Conservation (phyloP, 1,139 yeast genomes). For the Yamadazyma mexicana region DNA sequence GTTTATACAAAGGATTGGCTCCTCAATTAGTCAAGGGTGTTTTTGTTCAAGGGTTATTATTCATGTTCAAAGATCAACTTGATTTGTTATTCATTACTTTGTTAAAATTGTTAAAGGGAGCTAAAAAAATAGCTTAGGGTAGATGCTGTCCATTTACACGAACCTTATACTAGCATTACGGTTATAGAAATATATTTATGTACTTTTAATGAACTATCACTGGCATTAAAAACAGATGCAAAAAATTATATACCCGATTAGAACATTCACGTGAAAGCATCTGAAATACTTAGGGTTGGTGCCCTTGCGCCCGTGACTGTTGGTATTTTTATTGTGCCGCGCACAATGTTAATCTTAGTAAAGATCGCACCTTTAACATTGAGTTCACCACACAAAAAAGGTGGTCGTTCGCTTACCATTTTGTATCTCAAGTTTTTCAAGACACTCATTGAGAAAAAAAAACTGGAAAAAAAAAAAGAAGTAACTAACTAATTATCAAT, state of each 20-base stretch:
- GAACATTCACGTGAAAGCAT: too few relatives aligned
- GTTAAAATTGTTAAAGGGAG: slow-evolving; percentile 31
- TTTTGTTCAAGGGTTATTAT: slow-evolving; percentile 79
- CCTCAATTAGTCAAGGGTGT: slow-evolving; percentile 85
- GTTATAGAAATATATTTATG: not conserved
- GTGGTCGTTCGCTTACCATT: slow-evolving; percentile 4
- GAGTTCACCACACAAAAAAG: too few relatives aligned
- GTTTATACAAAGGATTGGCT: slow-evolving; percentile 70
- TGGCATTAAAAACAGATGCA: too few relatives aligned
- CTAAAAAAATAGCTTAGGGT: not conserved
- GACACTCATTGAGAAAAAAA: slow-evolving; percentile 9
- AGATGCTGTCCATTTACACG: not conserved
- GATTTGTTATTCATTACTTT: slow-evolving; percentile 45
- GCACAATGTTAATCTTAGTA: too few relatives aligned
- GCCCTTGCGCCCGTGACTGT: too few relatives aligned
- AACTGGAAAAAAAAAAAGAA: slow-evolving; percentile 5
- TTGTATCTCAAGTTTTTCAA: slow-evolving; percentile 6
- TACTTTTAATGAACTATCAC: too few relatives aligned
- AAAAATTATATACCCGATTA: too few relatives aligned
- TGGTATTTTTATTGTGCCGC: too few relatives aligned
- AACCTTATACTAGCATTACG: not conserved
- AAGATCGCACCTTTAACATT: too few relatives aligned
- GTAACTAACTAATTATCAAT: slow-evolving; percentile 21
- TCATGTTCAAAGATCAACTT: slow-evolving; percentile 78
- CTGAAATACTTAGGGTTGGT: too few relatives aligned